A percentile compares a stretch with the other conserved stretches of the same genome.
Evolutionary conservation across 208 protist species (phyloP).

Genomic region (Willaertia magna): DNA sequence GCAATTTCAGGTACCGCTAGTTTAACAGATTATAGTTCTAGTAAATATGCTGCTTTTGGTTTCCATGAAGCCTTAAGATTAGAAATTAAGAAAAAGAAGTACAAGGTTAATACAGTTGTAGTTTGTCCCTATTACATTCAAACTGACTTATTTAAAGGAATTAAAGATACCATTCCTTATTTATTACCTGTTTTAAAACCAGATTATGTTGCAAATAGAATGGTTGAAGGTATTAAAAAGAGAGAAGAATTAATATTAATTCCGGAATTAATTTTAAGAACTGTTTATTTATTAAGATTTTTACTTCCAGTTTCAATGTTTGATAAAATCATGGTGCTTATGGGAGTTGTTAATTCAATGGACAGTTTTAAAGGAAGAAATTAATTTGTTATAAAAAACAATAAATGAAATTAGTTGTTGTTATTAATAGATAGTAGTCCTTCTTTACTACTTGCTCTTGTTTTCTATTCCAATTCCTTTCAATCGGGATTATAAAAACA

Average conservation of each 20-base stretch:
- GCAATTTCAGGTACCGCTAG: background rate
- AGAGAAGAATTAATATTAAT: background rate
- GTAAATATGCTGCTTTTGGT: conserved; percentile 30
- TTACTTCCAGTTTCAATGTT: background rate
- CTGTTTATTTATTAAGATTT: background rate
- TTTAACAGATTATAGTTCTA: conserved; percentile 29
- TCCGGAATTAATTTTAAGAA: background rate
- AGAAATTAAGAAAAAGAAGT: background rate
- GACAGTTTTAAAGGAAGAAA: background rate
- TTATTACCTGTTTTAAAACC: background rate
- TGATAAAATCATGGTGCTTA: background rate
- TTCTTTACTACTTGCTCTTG: too few species aligned
- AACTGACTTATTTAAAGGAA: background rate
- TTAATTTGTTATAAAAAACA: too few species aligned
- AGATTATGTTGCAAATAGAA: background rate
- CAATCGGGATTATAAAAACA: too few species aligned
- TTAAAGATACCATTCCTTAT: background rate
- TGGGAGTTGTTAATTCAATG: background rate
- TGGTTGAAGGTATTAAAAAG: background rate
- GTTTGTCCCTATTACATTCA: conserved; percentile 6
- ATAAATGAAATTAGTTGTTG: too few species aligned
- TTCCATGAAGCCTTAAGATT: conserved; percentile 12
- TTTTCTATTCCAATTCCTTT: too few species aligned
- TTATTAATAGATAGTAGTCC: too few species aligned
- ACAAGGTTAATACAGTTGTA: background rate